Base-by-base conservation (phyloP, 1,284 basidiomycete genomes). In the Earliella scabrosa region DNA sequence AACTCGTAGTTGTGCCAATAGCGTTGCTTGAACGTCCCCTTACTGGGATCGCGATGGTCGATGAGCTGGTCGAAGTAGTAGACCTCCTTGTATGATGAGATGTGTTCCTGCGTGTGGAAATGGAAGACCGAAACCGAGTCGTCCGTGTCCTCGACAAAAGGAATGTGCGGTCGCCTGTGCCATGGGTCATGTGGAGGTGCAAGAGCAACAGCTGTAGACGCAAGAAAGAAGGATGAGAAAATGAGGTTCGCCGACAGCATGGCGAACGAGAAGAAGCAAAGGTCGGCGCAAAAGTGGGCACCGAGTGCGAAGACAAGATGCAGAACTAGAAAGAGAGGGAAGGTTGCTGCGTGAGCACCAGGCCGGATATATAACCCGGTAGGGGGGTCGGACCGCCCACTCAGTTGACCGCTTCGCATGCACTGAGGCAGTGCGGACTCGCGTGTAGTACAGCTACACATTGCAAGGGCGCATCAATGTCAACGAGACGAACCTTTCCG, bases 21-120 rank as follows among this genome's bases (percentile, higher is more conserved):
- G 38, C 88, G 79, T 68, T 91, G 89, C 66, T 83, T 75, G 70
- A 91, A 91, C 2, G 87, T 91, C 9, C 88, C 89, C 16, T 82
- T 71, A 18, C 74, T 75, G 2, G 86, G 84, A 52, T 88, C 78
- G 57, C 75, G 82, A 69, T 90, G 89, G 70, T 91, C 88, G 50
- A 90, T 87, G 56, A 90, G 74, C 66, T 90, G 88, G 61, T 85
- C 81, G 63, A 90, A 91, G 57, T 71, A 73, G 69, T 87, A 90
- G 1, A 78, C 77, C 32, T 66, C 67, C 54, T 57, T 63, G 52
- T 68, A 68, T 14, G 68, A 63, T 16, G 70, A 67, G 1, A 71
- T 60, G 53, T 9, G 66, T 62, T 10, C 67, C 67, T n/a, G n/a
- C n/a, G n/a, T n/a, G n/a, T n/a, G n/a, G 11, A 24, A 18, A 14